Conservation (phyloP, 2,329 filamentous ascomycete genomes). For the Stachybotrys chlorohalonatus region DNA sequence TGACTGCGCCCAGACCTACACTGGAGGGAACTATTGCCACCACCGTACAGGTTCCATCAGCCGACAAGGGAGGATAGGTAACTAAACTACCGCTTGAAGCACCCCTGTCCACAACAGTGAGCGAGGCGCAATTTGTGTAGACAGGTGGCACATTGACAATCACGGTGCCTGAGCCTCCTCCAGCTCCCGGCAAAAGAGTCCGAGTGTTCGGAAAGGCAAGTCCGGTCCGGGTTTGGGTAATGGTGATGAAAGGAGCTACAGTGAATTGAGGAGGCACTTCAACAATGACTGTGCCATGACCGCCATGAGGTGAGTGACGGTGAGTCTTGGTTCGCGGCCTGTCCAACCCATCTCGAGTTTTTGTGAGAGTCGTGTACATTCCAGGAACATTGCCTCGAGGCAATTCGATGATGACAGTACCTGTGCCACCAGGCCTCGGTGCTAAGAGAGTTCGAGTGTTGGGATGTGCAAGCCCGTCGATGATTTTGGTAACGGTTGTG, state of each 20-base stretch:
- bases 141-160: neutral
- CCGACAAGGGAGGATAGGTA: neutral
- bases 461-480: neutral
- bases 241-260: neutral
- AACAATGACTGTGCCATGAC: neutral
- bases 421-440: neutral
- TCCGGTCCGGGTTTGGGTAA: neutral
- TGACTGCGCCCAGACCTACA: neutral
- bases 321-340: neutral
- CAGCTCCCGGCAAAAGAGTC: neutral
- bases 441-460: neutral
- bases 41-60: neutral
- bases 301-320: neutral
- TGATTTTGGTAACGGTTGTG: neutral
- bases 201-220: neutral
- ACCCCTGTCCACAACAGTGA: neutral
- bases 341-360: neutral
- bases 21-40: neutral
- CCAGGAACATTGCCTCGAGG: neutral
- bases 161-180: neutral
- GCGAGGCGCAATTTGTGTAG: neutral
- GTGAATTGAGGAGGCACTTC: neutral
- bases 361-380: neutral
- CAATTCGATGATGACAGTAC: neutral
- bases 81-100: neutral